Conservation (phyloP, 805 yeast species). For the Candida sakaeoensis region DNA sequence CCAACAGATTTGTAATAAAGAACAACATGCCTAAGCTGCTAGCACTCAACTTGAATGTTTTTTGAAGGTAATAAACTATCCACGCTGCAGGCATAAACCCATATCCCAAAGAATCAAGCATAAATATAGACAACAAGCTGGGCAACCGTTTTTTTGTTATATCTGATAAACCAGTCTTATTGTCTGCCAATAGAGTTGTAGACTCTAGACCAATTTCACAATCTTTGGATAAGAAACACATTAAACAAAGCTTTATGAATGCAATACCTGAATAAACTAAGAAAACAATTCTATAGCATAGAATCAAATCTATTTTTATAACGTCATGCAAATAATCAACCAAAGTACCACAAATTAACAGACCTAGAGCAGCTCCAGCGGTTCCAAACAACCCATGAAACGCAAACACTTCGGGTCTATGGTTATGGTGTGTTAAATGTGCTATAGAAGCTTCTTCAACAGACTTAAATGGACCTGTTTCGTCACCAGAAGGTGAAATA, state of each 20-base stretch:
- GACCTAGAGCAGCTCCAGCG: slow-evolving; percentile 71
- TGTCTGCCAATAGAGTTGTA: slow-evolving; percentile 3
- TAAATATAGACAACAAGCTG: slow-evolving; percentile 57
- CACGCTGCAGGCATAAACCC: slow-evolving; percentile 89
- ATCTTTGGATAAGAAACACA: slow-evolving; percentile 47
- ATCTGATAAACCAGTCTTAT: slow-evolving; percentile 29
- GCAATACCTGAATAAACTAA: slow-evolving; percentile 54
- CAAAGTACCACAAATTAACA: slow-evolving; percentile 57
- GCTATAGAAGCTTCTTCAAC: slow-evolving; percentile 83
- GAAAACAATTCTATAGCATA: slow-evolving; percentile 57
- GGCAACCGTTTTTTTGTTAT: slow-evolving; percentile 42
- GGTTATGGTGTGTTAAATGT: slow-evolving; percentile 62
- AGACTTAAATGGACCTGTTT: slow-evolving; percentile 86
- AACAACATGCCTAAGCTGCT: slow-evolving; percentile 63
- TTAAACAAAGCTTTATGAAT: slow-evolving; percentile 43
- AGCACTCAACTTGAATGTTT: slow-evolving; percentile 50
- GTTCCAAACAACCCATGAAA: slow-evolving; percentile 68
- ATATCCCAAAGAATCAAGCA: slow-evolving; percentile 82
- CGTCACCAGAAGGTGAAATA: slow-evolving; percentile 85
- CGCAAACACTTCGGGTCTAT: slow-evolving; percentile 72
- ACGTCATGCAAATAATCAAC: slow-evolving; percentile 42
- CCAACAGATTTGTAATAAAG: slow-evolving; percentile 57
- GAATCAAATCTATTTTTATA: slow-evolving; percentile 29
- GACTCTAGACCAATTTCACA: slow-evolving; percentile 42
- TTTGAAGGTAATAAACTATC: slow-evolving; percentile 78